Evolutionary conservation across 73 alveolate species (phyloP).

Genomic region (Symbiodinium natans): DNA sequence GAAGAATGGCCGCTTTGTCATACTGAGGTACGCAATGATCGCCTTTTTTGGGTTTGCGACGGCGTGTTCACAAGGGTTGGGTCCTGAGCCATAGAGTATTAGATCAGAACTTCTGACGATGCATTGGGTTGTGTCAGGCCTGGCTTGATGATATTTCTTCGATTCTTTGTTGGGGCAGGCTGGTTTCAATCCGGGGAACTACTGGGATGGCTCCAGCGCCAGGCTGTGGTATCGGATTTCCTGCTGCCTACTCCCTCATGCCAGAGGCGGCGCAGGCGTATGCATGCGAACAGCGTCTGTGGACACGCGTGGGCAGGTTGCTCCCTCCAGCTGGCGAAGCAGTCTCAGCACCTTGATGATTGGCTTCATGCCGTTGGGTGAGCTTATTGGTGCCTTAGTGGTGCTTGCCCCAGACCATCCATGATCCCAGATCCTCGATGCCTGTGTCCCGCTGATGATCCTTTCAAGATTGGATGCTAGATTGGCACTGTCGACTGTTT

Average conservation of each 20-base stretch:
- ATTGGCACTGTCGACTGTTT: too few species aligned
- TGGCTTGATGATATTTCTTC: slow-evolving; percentile 61
- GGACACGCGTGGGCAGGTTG: slow-evolving; percentile 20
- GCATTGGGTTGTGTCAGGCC: slow-evolving; percentile 25
- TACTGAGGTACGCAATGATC: slow-evolving; percentile 37
- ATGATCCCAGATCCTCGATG: too few species aligned
- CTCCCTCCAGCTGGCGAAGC: slow-evolving; percentile 46
- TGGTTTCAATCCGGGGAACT: neutral
- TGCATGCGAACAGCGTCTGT: neutral
- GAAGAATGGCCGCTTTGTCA: neutral
- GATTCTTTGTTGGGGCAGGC: slow-evolving; percentile 81
- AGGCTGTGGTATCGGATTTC: slow-evolving; percentile 93
- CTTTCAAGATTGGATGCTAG: too few species aligned
- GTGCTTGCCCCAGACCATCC: neutral
- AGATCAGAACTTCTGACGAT: neutral
- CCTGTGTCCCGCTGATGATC: too few species aligned
- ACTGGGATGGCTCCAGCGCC: neutral
- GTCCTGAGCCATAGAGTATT: neutral
- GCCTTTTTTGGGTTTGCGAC: slow-evolving; percentile 88
- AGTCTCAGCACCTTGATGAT: slow-evolving; percentile 89
- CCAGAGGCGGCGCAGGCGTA: slow-evolving; percentile 38
- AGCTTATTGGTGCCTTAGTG: slow-evolving; percentile 75
- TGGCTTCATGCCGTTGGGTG: slow-evolving; percentile 94
- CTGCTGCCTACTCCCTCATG: slow-evolving; percentile 90
- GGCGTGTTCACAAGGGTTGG: slow-evolving; percentile 75